A percentile compares a stretch with the other conserved stretches of the same genome.
Conservation (phyloP, 495 filamentous ascomycete species). For the Podospora comata region DNA sequence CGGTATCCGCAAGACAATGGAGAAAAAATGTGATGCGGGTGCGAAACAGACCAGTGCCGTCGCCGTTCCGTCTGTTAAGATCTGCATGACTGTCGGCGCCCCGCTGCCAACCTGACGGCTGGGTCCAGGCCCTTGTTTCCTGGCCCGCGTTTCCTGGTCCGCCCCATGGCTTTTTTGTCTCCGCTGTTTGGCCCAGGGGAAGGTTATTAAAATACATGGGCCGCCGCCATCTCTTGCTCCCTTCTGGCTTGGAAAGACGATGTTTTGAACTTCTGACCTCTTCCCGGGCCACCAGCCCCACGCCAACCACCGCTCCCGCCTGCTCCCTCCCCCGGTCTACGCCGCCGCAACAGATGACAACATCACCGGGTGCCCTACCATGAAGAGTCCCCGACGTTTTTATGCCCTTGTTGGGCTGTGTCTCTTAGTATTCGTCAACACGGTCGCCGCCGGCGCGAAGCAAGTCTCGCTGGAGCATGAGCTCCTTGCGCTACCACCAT, state of each 20-base stretch:
- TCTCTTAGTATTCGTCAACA: not conserved
- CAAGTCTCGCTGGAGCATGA: not conserved
- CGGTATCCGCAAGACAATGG: not conserved
- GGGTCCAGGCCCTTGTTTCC: not conserved
- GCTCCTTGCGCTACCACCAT: not conserved
- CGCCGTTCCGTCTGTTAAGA: not conserved
- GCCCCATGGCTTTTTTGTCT: not conserved
- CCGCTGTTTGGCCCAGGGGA: not conserved
- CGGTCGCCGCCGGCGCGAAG: not conserved
- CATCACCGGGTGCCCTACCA: not conserved
- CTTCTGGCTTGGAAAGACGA: not conserved
- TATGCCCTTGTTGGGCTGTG: not conserved
- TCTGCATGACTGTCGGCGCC: not conserved
- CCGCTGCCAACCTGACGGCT: not conserved
- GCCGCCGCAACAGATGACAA: not conserved
- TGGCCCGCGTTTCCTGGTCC: not conserved
- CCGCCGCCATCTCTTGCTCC: not conserved
- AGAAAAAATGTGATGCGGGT: not conserved
- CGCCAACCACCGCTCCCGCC: not conserved
- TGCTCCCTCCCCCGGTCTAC: not conserved
- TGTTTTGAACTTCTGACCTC: not conserved
- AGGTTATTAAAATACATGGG: not conserved
- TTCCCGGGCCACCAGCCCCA: not conserved
- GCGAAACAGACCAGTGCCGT: not conserved
- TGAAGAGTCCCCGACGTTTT: not conserved